These are phyloP conservation scores for Nemania sp. DNA, from an alignment of 2,329 filamentous ascomycete species.

Conservation along the genomic window DNA sequence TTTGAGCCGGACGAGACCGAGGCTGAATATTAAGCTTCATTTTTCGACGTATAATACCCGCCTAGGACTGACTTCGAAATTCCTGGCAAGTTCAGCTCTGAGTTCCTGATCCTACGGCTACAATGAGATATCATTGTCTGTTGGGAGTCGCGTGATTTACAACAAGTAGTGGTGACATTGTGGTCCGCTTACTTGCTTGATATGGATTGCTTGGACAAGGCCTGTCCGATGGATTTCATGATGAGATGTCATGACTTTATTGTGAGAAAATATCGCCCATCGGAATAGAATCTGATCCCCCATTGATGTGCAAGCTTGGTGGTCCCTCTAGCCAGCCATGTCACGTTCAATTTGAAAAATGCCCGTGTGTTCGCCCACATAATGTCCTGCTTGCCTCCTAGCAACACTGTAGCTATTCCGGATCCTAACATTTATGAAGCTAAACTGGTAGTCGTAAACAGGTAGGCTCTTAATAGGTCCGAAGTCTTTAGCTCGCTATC, in stretches of 20 bases:
- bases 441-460: too few relatives aligned
- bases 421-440: too few relatives aligned
- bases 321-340: slow-evolving; percentile 4
- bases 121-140: slow-evolving; percentile 23
- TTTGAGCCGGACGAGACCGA: slow-evolving; percentile 66
- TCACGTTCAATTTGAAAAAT: not conserved
- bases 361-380: not conserved
- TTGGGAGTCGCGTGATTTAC: slow-evolving; percentile 21
- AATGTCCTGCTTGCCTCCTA: not conserved
- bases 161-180: slow-evolving; percentile 11
- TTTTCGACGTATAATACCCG: slow-evolving; percentile 39
- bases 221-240: slow-evolving; percentile 5
- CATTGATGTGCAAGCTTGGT: slow-evolving; percentile 1
- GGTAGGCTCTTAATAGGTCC: too few relatives aligned
- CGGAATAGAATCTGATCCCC: not conserved
- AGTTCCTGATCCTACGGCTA: slow-evolving; percentile 22
- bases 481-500: too few relatives aligned
- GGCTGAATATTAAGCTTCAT: slow-evolving; percentile 73
- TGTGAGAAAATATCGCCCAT: slow-evolving; percentile 2
- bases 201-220: slow-evolving; percentile 23
- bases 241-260: not conserved
- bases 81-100: slow-evolving; percentile 20
- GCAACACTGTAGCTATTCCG: too few relatives aligned
- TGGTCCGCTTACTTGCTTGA: slow-evolving; percentile 11
- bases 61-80: slow-evolving; percentile 21